Evolutionary conservation across 768 basidiomycete genomes (phyloP).

Genomic region (Coprinopsis sp.): DNA sequence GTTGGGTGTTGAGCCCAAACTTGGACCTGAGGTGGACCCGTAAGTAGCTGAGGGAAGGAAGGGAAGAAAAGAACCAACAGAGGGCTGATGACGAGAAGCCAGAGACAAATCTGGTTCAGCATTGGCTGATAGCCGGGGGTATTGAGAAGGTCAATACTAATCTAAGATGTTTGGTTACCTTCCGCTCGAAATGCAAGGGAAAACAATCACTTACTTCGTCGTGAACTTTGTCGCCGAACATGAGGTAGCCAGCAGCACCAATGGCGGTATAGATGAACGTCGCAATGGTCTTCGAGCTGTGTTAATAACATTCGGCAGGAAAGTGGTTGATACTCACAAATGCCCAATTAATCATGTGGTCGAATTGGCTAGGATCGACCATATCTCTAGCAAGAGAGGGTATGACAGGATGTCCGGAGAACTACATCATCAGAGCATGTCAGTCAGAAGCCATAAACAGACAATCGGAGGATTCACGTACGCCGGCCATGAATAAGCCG

Average conservation of each 20-base stretch:
- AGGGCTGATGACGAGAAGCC: constrained; percentile 81
- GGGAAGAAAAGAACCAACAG: constrained; percentile 41
- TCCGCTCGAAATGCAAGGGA: neutral
- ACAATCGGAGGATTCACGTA: constrained; percentile 28
- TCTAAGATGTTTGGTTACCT: constrained; percentile 34
- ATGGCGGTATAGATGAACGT: constrained; percentile 62
- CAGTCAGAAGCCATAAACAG: no score
- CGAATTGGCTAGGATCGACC: constrained; percentile 75
- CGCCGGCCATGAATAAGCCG: constrained; percentile 90
- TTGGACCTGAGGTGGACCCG: constrained; percentile 56
- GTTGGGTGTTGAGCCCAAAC: constrained; percentile 79
- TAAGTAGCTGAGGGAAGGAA: constrained; percentile 7
- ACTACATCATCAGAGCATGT: constrained; percentile 36
- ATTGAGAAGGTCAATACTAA: constrained; percentile 76
- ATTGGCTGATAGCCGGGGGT: constrained; percentile 67
- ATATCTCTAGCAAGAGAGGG: constrained; percentile 90
- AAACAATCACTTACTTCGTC: constrained; percentile 59
- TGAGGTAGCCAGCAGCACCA: constrained; percentile 80
- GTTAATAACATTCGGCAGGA: neutral
- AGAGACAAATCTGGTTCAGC: constrained; percentile 72
- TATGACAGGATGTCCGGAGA: constrained; percentile 89
- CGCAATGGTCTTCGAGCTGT: constrained; percentile 45
- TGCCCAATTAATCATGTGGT: constrained; percentile 78
- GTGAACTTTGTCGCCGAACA: constrained; percentile 80
- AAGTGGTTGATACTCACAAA: constrained; percentile 52